Conservation (phyloP, 1,284 basidiomycete species). For the Ustilago esculenta region DNA sequence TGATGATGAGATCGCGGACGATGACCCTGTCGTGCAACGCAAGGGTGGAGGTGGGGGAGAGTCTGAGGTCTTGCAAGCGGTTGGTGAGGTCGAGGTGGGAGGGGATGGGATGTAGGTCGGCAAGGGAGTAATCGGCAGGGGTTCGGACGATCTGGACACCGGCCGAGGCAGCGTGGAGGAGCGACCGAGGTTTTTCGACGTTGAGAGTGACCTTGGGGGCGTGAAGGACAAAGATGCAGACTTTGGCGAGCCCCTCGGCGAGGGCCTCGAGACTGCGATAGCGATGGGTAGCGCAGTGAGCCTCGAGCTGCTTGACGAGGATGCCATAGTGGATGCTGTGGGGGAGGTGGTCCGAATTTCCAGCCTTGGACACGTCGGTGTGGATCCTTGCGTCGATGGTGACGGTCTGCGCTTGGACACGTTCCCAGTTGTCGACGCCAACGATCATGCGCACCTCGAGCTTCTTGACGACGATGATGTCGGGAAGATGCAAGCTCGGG, state of each 20-base stretch:
- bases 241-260: constrained; percentile 69
- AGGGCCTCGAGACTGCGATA: constrained; percentile 51
- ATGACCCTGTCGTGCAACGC: constrained; percentile 64
- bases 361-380: constrained; percentile 72
- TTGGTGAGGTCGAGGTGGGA: constrained; percentile 23
- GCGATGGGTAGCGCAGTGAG: constrained; percentile 39
- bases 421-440: constrained; percentile 64
- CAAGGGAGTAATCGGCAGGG: constrained; percentile 44
- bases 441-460: constrained; percentile 60
- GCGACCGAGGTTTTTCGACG: constrained; percentile 71
- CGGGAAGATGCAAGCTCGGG: constrained; percentile 38
- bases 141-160: constrained; percentile 69
- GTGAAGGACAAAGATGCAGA: constrained; percentile 69
- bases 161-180: constrained; percentile 72
- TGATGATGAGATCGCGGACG: constrained; percentile 72
- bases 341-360: constrained; percentile 72
- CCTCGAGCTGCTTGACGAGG: constrained; percentile 63
- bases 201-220: constrained; percentile 69
- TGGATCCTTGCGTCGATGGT: constrained; percentile 72
- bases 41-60: constrained; percentile 36
- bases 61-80: constrained; percentile 27
- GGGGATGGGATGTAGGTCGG: constrained; percentile 17
- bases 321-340: constrained; percentile 71
- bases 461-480: constrained; percentile 56
- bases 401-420: constrained; percentile 72